Base-by-base conservation (phyloP, 1,284 basidiomycete genomes). In the Boletus semigastroideus region DNA sequence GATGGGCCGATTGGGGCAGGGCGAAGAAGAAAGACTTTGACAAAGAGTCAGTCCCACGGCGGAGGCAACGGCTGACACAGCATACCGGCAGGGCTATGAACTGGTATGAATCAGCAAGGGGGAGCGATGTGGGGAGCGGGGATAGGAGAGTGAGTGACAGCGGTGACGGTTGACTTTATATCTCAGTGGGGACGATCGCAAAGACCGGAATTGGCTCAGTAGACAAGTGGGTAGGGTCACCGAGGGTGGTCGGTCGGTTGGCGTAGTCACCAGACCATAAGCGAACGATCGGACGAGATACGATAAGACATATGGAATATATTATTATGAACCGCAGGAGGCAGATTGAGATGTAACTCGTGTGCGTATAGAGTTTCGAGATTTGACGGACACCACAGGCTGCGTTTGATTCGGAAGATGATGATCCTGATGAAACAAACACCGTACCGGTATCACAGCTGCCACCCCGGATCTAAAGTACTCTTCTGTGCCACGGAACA, bases 271-370 rank as follows among this genome's bases (percentile, higher is more conserved):
- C 57, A 43, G 56, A 62, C 63, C 61, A 56, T 61, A 56, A 56
- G 57, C 42, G 54, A 63, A n/a, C 56, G 66, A 67, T 69, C 65
- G 55, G 60, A 62, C 59, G 49, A 56, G 63, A 67, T 59, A 61
- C 49, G 68, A 65, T 67, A 61, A 58, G 33, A n/a, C 25, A 25
- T 25, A 25, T 25, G 25, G 5, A 25, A 6, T 25, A 25, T 7
- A 25, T 25, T 25, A 25, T 9, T n/a, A 34, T 34, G 46, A 68
- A 65, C 57, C 65, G 45, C 46, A 63, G 36, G 25, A 47, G 48
- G 38, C 12, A 33, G 33, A 38, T 40, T 55, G 20, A 59, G 38
- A 34, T 34, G 33, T 34, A n/a, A 34, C 16, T 25, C 25, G 30
- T 31, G 38, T 19, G n/a, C n/a, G 36, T 58, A 49, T 55, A 54